phyloP scores from a whole-genome alignment of 345 rosid species.

The Gossypium ekmanianum region DNA sequence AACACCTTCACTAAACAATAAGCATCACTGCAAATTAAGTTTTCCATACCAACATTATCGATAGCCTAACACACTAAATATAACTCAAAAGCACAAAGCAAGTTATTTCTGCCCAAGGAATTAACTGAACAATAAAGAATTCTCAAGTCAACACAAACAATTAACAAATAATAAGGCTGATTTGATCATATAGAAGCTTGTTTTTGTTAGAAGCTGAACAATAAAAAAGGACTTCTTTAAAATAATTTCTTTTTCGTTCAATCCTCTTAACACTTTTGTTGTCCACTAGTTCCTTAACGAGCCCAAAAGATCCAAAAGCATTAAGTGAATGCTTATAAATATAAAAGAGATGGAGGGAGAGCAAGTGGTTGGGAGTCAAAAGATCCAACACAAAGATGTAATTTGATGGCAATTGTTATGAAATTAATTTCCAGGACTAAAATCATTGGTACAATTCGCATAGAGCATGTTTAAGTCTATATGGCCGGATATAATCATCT shows the following conservation, averaged over 20 bases:
- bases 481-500: too few species aligned
- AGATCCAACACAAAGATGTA: neutral
- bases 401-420: too few species aligned
- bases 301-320: neutral
- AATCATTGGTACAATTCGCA: too few species aligned
- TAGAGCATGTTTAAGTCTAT: too few species aligned
- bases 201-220: too few species aligned
- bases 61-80: too few species aligned
- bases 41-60: too few species aligned
- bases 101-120: neutral
- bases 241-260: neutral
- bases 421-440: too few species aligned
- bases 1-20: too few species aligned
- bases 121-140: neutral
- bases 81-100: neutral
- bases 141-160: neutral
- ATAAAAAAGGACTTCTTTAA: neutral
- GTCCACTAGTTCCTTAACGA: neutral
- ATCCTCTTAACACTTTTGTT: neutral
- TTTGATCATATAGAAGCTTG: too few species aligned
- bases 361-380: neutral
- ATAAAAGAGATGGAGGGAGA: neutral
- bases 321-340: neutral
- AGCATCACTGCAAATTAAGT: too few species aligned
- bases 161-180: neutral